Conservation (phyloP, 345 rosid species). For the Capsella bursapastoris region DNA sequence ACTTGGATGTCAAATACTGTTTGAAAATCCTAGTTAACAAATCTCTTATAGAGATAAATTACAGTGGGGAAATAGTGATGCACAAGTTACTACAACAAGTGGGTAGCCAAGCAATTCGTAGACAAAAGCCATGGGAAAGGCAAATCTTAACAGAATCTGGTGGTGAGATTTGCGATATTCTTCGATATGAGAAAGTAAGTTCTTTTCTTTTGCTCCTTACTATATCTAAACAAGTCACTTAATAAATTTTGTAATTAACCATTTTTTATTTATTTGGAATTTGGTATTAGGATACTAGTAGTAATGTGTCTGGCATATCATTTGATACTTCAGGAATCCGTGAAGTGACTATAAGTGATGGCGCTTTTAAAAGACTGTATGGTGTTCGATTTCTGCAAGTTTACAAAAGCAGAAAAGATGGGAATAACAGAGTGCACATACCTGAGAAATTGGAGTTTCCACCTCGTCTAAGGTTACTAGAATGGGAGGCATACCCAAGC, state of each 20-base stretch:
- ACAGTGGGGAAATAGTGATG: conserved; percentile 11
- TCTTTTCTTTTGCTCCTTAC: no score
- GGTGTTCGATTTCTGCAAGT: conserved; percentile 33
- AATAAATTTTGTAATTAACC: no score
- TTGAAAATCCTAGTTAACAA: conserved; percentile 16
- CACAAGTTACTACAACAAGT: conserved; percentile 43
- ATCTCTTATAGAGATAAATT: conserved; percentile 31
- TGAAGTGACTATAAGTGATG: neutral
- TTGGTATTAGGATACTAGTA: conserved; percentile 37
- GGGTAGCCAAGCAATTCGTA: conserved; percentile 19
- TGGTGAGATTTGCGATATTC: conserved; percentile 14
- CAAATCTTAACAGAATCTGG: conserved; percentile 15
- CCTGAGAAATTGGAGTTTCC: conserved; percentile 16
- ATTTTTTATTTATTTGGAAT: no score
- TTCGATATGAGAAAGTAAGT: no score
- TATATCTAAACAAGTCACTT: no score
- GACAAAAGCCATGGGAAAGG: conserved; percentile 24
- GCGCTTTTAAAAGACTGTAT: conserved; percentile 4
- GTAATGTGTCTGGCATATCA: conserved; percentile 22
- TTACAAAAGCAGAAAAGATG: neutral
- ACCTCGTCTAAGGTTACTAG: conserved; percentile 5
- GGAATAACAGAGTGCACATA: neutral
- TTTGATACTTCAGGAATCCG: neutral
- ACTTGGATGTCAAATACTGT: neutral
- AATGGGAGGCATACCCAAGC: conserved; percentile 30